Conservation (phyloP, 1,139 yeast species). For the Hansenula anomala region DNA sequence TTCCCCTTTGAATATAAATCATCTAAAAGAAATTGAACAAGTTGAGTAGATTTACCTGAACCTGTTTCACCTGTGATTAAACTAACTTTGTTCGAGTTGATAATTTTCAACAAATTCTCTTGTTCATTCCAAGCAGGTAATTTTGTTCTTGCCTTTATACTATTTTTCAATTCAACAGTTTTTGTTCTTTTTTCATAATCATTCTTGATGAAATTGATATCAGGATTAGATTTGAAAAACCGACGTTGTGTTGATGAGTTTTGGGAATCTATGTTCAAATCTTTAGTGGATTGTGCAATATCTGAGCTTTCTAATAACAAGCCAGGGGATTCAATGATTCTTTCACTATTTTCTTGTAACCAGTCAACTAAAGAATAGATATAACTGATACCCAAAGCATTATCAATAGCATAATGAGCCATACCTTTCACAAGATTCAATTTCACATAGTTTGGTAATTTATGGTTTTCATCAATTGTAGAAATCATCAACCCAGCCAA, state of each 20-base stretch:
- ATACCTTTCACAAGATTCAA: constrained; percentile 53
- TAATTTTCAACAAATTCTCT: constrained; percentile 47
- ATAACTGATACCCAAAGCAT: constrained; percentile 63
- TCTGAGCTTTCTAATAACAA: constrained; percentile 38
- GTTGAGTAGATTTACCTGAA: constrained; percentile 91
- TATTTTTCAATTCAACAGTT: constrained; percentile 26
- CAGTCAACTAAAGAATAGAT: constrained; percentile 66
- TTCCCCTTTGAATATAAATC: constrained; percentile 40
- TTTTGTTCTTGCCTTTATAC: constrained; percentile 40
- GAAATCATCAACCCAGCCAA: constrained; percentile 60
- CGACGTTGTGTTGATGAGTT: constrained; percentile 7
- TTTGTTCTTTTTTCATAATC: constrained; percentile 23
- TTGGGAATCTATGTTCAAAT: constrained; percentile 1
- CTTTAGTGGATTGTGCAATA: constrained; percentile 1
- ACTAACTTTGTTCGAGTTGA: constrained; percentile 58
- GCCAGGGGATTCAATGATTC: constrained; percentile 70
- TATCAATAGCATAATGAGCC: constrained; percentile 34
- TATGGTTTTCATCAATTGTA: constrained; percentile 39
- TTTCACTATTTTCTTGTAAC: constrained; percentile 58
- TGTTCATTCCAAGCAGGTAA: constrained; percentile 85
- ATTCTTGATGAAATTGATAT: constrained; percentile 25
- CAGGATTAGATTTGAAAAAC: constrained; percentile 19
- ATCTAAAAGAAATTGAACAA: constrained; percentile 85
- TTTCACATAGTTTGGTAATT: constrained; percentile 72
- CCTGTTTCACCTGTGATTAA: constrained; percentile 96